These are phyloP conservation scores for Hemisphaericaspora subhashii DNA, from an alignment of 1,139 yeast genomes.

Conservation along the genomic window DNA sequence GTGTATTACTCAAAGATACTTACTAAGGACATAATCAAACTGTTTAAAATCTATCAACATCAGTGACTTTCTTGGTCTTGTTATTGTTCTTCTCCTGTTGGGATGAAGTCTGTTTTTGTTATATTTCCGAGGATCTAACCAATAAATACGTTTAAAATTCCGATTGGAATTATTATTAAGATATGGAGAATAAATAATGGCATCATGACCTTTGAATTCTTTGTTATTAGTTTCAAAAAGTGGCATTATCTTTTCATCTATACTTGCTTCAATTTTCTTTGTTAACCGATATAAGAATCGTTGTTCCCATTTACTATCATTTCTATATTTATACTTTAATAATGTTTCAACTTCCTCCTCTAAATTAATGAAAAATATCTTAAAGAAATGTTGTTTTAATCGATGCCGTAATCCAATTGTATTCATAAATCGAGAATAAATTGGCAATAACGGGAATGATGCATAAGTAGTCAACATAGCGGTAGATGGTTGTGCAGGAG, in stretches of 20 bases:
- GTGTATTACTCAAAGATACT: slow-evolving; percentile 5
- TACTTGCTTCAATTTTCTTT: background rate
- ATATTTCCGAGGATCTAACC: slow-evolving; percentile 20
- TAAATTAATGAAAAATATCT: slow-evolving; percentile 38
- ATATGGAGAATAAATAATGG: slow-evolving; percentile 32
- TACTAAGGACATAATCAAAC: slow-evolving; percentile 3
- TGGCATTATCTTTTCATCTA: slow-evolving; percentile 10
- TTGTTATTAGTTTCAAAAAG: background rate
- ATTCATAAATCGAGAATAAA: slow-evolving; percentile 29
- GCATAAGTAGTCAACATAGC: slow-evolving; percentile 32
- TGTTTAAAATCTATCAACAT: slow-evolving; percentile 6
- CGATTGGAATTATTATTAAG: slow-evolving; percentile 12
- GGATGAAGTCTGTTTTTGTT: background rate
- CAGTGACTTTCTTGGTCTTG: slow-evolving; percentile 4
- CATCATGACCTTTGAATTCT: slow-evolving; percentile 19
- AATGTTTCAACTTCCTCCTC: slow-evolving; percentile 42
- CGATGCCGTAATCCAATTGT: slow-evolving; percentile 26
- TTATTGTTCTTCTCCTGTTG: background rate
- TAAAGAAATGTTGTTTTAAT: slow-evolving; percentile 35
- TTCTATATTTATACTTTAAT: slow-evolving; percentile 33
- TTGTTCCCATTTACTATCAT: slow-evolving; percentile 2
- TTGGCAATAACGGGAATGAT: slow-evolving; percentile 36
- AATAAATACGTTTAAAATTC: slow-evolving; percentile 34
- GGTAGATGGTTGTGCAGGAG: slow-evolving; percentile 19
- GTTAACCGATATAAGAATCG: background rate